These are phyloP conservation scores for Exserohilum turcica DNA, from an alignment of 2,329 filamentous ascomycete species.

Conservation along the genomic window DNA sequence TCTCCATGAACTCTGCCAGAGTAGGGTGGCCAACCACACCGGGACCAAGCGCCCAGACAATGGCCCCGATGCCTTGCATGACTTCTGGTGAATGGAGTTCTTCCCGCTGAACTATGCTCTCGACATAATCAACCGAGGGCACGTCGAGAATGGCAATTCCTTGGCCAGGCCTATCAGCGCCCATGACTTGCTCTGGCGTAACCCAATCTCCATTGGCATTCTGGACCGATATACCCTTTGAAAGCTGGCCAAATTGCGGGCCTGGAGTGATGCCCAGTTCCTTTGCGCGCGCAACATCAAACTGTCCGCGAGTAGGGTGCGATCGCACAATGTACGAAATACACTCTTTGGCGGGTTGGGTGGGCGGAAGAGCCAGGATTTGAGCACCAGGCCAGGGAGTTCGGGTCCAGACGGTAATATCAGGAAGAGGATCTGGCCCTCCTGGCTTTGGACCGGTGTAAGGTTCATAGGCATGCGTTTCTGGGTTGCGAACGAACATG, in stretches of 20 bases:
- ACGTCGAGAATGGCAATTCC: constrained; percentile 83
- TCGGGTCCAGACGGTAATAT: constrained; percentile 74
- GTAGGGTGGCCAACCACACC: constrained; percentile 66
- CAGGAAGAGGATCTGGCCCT: constrained; percentile 56
- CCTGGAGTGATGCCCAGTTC: constrained; percentile 67
- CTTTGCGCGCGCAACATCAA: constrained; percentile 69
- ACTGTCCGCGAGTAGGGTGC: constrained; percentile 78
- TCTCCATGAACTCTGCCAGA: constrained; percentile 71
- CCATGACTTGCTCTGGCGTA: constrained; percentile 86
- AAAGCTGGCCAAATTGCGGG: constrained; percentile 63
- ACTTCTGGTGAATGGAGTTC: constrained; percentile 72
- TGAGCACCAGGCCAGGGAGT: constrained; percentile 78
- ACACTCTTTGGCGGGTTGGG: constrained; percentile 67
- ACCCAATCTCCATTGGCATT: constrained; percentile 70
- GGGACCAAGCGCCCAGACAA: constrained; percentile 82
- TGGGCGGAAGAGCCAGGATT: constrained; percentile 69
- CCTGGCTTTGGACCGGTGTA: constrained; percentile 73
- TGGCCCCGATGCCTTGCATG: constrained; percentile 68
- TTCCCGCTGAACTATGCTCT: constrained; percentile 68
- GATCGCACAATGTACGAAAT: constrained; percentile 87
- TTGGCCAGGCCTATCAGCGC: constrained; percentile 66
- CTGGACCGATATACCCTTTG: constrained; percentile 66
- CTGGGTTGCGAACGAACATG: constrained; percentile 68
- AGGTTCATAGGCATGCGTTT: constrained; percentile 66
- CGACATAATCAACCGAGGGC: constrained; percentile 71